phyloP scores from a whole-genome alignment of 768 basidiomycete genomes.

The Kwoniella botswanensis region DNA sequence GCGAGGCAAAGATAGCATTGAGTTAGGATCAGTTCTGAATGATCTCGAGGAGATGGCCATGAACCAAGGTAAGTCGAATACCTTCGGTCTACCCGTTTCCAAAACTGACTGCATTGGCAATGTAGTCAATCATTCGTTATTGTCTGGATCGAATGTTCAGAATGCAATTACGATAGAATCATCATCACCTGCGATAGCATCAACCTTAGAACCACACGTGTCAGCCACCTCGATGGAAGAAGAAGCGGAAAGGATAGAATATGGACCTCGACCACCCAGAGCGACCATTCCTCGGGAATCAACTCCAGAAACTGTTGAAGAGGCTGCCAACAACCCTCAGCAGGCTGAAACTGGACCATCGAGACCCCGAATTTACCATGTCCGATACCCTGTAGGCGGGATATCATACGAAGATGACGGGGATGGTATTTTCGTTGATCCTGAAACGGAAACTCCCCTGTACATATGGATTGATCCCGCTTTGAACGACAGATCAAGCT shows the following conservation, averaged over 20 bases:
- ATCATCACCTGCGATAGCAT: background rate
- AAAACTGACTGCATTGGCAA: background rate
- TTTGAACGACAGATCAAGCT: background rate
- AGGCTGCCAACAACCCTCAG: background rate
- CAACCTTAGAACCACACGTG: background rate
- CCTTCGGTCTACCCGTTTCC: background rate
- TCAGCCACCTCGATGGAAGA: background rate
- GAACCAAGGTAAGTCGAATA: background rate
- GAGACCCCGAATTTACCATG: constrained; percentile 1
- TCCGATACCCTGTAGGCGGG: constrained; percentile 25
- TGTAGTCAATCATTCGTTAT: background rate
- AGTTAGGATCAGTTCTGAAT: background rate
- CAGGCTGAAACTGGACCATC: constrained; percentile 13
- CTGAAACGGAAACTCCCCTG: constrained; percentile 15
- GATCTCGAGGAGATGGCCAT: background rate
- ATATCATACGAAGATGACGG: constrained; percentile 13
- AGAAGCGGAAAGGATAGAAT: constrained; percentile 13
- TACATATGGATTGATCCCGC: constrained; percentile 35
- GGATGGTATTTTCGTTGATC: constrained; percentile 27
- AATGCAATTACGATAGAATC: background rate
- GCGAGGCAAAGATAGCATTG: background rate
- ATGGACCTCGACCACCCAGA: constrained; percentile 1
- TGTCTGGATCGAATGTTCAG: background rate
- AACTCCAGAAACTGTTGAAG: background rate
- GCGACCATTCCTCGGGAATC: background rate